A percentile compares a stretch with the other conserved stretches of the same genome.
Conservation (phyloP, 352 stramenopile genomes). For the Phytopythium helicoides region DNA sequence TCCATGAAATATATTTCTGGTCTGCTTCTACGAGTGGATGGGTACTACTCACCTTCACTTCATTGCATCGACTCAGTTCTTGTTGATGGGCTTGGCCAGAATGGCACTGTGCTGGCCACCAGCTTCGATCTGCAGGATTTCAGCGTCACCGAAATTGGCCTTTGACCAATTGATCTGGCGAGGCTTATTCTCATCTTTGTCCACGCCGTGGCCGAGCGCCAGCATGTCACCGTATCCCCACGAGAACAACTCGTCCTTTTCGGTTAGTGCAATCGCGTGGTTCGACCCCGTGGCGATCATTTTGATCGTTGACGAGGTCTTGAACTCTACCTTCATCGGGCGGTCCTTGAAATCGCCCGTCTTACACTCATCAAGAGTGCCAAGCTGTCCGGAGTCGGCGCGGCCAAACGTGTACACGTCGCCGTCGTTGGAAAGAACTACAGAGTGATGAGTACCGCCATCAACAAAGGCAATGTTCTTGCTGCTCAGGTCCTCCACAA, state of each 20-base stretch:
- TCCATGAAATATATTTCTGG: conserved; percentile 2
- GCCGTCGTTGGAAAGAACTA: conserved; percentile 88
- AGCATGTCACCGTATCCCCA: conserved; percentile 94
- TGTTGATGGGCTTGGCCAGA: conserved; percentile 30
- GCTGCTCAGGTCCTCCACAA: conserved; percentile 68
- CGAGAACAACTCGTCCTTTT: conserved; percentile 74
- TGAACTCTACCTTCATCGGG: conserved; percentile 67
- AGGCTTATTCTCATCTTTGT: conserved; percentile 79
- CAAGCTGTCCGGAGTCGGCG: conserved; percentile 93
- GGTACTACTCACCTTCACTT: background rate
- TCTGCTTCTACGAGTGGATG: conserved; percentile 3
- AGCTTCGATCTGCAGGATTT: conserved; percentile 76
- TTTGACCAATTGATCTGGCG: conserved; percentile 64
- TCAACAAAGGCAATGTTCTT: conserved; percentile 78
- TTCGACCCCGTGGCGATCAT: conserved; percentile 82
- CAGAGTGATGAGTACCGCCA: conserved; percentile 90
- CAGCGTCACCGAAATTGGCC: conserved; percentile 55
- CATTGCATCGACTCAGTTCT: background rate
- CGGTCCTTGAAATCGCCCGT: conserved; percentile 81
- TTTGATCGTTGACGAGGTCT: conserved; percentile 24
- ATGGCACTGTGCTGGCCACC: conserved; percentile 88
- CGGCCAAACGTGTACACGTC: conserved; percentile 92
- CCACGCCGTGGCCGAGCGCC: conserved; percentile 82
- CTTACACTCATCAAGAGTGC: conserved; percentile 66
- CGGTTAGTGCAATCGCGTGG: conserved; percentile 82